Evolutionary conservation across 768 basidiomycete genomes (phyloP).

Genomic region (Boletus edulis): DNA sequence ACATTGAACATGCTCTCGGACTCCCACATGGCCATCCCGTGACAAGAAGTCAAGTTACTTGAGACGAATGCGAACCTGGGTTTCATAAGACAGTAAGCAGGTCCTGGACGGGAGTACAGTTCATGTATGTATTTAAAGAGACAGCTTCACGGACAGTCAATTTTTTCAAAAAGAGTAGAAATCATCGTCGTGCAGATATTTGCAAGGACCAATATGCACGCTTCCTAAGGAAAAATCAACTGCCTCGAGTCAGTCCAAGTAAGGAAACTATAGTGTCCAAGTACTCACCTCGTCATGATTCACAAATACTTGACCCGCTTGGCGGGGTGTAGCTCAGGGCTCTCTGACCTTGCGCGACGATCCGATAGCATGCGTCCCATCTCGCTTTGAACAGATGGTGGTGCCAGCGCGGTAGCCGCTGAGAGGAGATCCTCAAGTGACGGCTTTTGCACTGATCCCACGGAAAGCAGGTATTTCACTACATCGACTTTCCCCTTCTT

Average conservation of each 20-base stretch:
- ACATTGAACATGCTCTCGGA: no score
- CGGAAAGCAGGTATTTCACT: conserved; percentile 1
- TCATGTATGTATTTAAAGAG: no score
- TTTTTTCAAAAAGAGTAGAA: no score
- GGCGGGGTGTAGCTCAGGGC: neutral
- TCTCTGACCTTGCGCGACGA: neutral
- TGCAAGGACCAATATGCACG: no score
- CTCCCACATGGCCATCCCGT: no score
- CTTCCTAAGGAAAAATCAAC: no score
- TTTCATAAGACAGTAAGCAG: no score
- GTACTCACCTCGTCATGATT: neutral
- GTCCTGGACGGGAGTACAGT: no score
- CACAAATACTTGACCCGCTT: neutral
- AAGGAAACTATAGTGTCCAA: neutral
- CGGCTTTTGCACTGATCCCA: neutral
- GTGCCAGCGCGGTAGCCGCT: neutral
- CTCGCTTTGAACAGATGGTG: neutral
- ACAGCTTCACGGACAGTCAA: no score
- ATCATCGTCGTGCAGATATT: no score
- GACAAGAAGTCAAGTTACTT: no score
- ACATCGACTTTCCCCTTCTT: neutral
- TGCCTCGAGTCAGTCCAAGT: neutral
- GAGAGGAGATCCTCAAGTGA: neutral
- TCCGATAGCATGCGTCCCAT: neutral
- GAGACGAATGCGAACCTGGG: no score